Evolutionary conservation across 805 yeast genomes (phyloP).

Genomic region (Diddensiella caesifluorescens): DNA sequence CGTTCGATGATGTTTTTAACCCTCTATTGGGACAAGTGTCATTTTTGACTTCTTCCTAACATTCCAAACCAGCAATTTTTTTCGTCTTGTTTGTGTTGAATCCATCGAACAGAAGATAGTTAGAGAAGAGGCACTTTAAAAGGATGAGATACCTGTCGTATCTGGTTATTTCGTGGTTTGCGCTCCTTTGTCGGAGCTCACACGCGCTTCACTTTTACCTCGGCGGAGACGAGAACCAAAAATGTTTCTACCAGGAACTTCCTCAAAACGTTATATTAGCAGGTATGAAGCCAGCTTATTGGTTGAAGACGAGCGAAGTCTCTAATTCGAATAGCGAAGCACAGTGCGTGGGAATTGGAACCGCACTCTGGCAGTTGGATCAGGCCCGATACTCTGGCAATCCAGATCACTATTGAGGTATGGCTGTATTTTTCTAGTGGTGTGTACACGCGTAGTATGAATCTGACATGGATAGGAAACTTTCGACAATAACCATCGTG

Average conservation of each 20-base stretch:
- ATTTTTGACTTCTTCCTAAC: too few species aligned
- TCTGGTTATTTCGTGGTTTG: conserved; percentile 11
- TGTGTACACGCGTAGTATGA: not conserved
- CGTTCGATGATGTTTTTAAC: too few species aligned
- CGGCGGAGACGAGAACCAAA: conserved; percentile 60
- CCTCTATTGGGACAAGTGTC: too few species aligned
- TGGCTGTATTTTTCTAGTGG: conserved; percentile 13
- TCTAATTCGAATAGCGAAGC: conserved; percentile 35
- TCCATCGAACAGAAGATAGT: too few species aligned
- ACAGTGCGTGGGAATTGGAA: conserved; percentile 61
- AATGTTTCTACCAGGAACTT: conserved; percentile 81
- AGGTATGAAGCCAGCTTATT: conserved; percentile 39
- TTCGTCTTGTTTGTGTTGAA: too few species aligned
- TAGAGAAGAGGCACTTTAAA: too few species aligned
- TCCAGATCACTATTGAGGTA: conserved; percentile 66
- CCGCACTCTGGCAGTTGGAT: conserved; percentile 45
- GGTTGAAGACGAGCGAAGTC: not conserved
- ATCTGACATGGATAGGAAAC: conserved; percentile 44
- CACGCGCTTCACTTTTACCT: conserved; percentile 72
- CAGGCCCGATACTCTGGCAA: conserved; percentile 46
- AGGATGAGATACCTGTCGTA: conserved; percentile 7
- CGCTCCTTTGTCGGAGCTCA: conserved; percentile 20
- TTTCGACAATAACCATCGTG: conserved; percentile 78
- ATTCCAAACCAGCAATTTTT: too few species aligned
- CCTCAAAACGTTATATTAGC: conserved; percentile 74